phyloP scores from a whole-genome alignment of 2,329 filamentous ascomycete genomes.

The Rasamsonia emersonii region DNA sequence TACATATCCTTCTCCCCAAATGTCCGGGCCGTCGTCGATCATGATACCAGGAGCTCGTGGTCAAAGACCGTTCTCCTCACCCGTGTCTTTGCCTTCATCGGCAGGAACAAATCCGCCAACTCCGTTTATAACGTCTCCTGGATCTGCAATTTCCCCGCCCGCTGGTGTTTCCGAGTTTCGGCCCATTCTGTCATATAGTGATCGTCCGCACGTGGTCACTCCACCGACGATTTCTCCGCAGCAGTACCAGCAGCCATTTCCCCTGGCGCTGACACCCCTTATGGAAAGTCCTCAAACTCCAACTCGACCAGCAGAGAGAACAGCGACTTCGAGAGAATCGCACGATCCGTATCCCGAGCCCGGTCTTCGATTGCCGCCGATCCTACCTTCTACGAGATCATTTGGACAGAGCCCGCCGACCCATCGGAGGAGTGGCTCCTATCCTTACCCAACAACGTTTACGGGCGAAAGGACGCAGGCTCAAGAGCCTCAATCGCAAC shows the following conservation, averaged over 20 bases:
- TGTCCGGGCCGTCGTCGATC: conserved; percentile 18
- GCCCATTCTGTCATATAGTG: conserved; percentile 19
- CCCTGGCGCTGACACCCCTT: conserved; percentile 20
- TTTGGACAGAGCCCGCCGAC: conserved; percentile 14
- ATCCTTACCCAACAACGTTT: conserved; percentile 19
- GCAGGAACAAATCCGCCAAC: conserved; percentile 10
- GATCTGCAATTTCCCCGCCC: conserved; percentile 16
- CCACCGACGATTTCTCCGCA: conserved; percentile 24
- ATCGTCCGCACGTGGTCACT: conserved; percentile 13
- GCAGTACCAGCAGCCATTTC: conserved; percentile 22
- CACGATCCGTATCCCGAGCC: conserved; percentile 24
- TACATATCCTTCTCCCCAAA: conserved; percentile 20
- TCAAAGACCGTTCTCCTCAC: conserved; percentile 26
- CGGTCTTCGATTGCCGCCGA: conserved; percentile 28
- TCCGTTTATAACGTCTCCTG: conserved; percentile 5
- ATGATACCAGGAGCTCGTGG: conserved; percentile 16
- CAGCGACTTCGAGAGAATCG: conserved; percentile 16
- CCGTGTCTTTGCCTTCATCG: conserved; percentile 19
- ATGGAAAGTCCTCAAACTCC: conserved; percentile 16
- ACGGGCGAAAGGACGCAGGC: conserved; percentile 15
- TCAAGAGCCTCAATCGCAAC: conserved; percentile 15
- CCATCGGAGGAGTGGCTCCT: conserved; percentile 27
- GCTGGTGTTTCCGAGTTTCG: conserved; percentile 19
- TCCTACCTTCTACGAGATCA: conserved; percentile 24
- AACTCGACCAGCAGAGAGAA: conserved; percentile 18